Percentiles rank a stretch among this genome's conserved stretches.
phyloP scores from a whole-genome alignment of 2,329 filamentous ascomycete genomes.

The Colletotrichum navitas region DNA sequence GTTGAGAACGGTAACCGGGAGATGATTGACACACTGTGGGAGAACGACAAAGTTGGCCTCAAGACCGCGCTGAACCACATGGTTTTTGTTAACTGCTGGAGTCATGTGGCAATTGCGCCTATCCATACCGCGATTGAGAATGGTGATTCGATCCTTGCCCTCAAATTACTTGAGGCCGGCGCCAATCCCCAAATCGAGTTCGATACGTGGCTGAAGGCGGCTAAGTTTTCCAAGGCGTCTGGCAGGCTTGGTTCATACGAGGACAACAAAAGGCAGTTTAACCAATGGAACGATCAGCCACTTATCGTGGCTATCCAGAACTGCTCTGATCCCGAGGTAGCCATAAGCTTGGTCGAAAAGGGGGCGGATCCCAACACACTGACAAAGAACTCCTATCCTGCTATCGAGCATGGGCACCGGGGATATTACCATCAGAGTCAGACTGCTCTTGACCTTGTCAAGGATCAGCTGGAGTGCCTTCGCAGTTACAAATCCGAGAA shows the following conservation, averaged over 20 bases:
- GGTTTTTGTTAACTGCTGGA: conserved; percentile 56
- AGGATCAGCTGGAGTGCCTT: conserved; percentile 63
- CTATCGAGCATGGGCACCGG: conserved; percentile 51
- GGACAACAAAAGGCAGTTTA: conserved; percentile 62
- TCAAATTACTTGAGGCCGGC: conserved; percentile 73
- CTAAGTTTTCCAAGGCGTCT: conserved; percentile 59
- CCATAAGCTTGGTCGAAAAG: conserved; percentile 69
- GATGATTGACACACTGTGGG: conserved; percentile 62
- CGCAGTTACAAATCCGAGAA: conserved; percentile 57
- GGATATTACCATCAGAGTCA: conserved; percentile 55
- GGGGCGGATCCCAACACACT: conserved; percentile 77
- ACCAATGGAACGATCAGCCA: conserved; percentile 69
- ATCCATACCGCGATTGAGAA: conserved; percentile 70
- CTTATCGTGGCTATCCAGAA: conserved; percentile 70
- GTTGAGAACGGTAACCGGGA: conserved; percentile 63
- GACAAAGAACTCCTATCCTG: conserved; percentile 53
- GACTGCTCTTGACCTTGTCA: conserved; percentile 72
- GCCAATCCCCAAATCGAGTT: conserved; percentile 72
- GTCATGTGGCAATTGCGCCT: conserved; percentile 57
- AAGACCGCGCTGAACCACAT: conserved; percentile 77
- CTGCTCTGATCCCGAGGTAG: conserved; percentile 61
- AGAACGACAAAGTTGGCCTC: conserved; percentile 71
- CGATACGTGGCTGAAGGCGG: conserved; percentile 72
- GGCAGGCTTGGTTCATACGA: conserved; percentile 57
- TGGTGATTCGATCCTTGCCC: conserved; percentile 64